Percentiles rank a stretch among this genome's conserved stretches.
Conservation (phyloP, 805 yeast genomes). For the Dipodascus albidus region DNA sequence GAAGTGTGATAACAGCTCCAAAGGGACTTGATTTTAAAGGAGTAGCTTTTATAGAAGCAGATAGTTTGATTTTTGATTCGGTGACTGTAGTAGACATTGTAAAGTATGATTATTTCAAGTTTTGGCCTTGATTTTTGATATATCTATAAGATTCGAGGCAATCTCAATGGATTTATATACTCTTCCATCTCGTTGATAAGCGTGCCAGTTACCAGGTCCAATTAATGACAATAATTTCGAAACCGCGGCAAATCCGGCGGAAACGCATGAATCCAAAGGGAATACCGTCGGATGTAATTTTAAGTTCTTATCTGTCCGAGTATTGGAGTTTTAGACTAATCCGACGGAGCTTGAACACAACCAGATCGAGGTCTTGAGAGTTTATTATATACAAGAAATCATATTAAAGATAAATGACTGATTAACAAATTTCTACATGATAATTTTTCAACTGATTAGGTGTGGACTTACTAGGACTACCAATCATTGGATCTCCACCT, state of each 20-base stretch:
- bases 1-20: slow-evolving; percentile 60
- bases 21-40: slow-evolving; percentile 44
- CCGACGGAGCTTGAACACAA: no score
- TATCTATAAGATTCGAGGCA: neutral
- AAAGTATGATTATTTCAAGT: neutral
- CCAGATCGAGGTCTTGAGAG: no score
- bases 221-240: neutral
- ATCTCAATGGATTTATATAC: neutral
- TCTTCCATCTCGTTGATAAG: neutral
- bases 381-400: no score
- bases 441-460: slow-evolving; percentile 43
- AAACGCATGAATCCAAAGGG: neutral
- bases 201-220: no score
- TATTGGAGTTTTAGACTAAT: no score
- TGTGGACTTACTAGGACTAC: slow-evolving; percentile 63
- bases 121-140: no score
- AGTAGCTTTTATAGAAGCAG: slow-evolving; percentile 21
- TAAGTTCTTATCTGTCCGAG: neutral
- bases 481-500: slow-evolving; percentile 82
- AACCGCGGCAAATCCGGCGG: neutral
- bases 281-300: neutral
- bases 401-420: neutral
- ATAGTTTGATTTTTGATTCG: neutral
- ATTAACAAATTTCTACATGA: slow-evolving; percentile 25
- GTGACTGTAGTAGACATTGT: neutral